Percentiles rank a stretch among this genome's conserved stretches.
phyloP scores from a whole-genome alignment of 2,329 filamentous ascomycete genomes.

The Paecilomyces fulvus region DNA sequence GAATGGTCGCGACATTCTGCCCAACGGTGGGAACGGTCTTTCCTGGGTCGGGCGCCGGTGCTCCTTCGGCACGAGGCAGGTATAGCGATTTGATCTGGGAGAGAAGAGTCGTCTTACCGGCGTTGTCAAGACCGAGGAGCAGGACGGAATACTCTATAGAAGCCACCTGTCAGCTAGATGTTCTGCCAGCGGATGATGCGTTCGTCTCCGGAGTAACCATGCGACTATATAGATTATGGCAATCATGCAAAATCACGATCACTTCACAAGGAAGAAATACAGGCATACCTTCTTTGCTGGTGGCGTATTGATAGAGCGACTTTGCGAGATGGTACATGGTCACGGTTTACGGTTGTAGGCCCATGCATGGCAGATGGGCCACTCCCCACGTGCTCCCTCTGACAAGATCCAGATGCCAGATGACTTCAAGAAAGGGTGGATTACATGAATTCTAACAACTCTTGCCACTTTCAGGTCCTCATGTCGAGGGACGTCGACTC shows the following conservation, averaged over 20 bases:
- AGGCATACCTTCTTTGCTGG: constrained; percentile 79
- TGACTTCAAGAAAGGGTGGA: not conserved
- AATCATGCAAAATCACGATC: not conserved
- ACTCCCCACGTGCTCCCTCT: not conserved
- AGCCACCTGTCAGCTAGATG: constrained; percentile 1
- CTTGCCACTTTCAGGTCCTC: not conserved
- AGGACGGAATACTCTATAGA: constrained; percentile 85
- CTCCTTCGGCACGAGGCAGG: constrained; percentile 33
- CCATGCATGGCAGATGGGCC: constrained; percentile 5
- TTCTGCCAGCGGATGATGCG: not conserved
- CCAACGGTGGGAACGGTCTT: constrained; percentile 95
- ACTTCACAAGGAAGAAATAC: not conserved
- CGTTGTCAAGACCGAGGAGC: constrained; percentile 93
- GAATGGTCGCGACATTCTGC: constrained; percentile 90
- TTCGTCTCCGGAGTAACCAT: not conserved
- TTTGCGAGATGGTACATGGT: constrained; percentile 93
- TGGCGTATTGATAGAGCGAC: constrained; percentile 87
- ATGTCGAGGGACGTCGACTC: not conserved
- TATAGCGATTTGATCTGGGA: constrained; percentile 91
- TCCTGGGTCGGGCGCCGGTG: constrained; percentile 49
- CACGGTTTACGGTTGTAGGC: constrained; percentile 11
- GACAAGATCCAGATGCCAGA: not conserved
- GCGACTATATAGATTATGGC: not conserved
- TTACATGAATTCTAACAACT: not conserved
- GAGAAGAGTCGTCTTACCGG: constrained; percentile 96